These are phyloP conservation scores for Fusarium succisae DNA, from an alignment of 2,329 filamentous ascomycete genomes.

Conservation along the genomic window DNA sequence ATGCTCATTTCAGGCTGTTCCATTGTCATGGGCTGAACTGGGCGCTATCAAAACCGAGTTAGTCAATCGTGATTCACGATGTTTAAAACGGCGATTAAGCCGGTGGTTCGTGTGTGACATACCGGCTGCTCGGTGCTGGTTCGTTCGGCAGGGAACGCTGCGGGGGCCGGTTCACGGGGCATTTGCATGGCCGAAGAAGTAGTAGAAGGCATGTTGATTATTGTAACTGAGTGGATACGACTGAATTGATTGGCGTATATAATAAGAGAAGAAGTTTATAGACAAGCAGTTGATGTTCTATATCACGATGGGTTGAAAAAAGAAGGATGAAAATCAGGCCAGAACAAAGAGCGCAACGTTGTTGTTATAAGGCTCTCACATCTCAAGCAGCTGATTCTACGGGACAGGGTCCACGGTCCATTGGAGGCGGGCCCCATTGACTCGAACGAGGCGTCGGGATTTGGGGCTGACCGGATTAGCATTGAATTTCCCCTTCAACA, in stretches of 20 bases:
- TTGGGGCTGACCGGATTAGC: conserved; percentile 13
- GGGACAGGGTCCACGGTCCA: conserved; percentile 18
- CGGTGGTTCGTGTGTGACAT: conserved; percentile 29
- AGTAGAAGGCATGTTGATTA: conserved; percentile 31
- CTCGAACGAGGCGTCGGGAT: conserved; percentile 11
- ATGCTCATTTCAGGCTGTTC: conserved; percentile 42
- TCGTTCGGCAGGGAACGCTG: conserved; percentile 39
- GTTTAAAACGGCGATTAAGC: neutral
- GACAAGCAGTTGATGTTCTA: neutral
- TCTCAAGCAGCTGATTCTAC: conserved; percentile 6
- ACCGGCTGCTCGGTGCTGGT: conserved; percentile 49
- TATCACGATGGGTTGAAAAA: neutral
- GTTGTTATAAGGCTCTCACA: conserved; percentile 31
- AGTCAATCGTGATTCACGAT: neutral
- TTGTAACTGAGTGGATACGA: neutral
- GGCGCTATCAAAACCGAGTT: conserved; percentile 38
- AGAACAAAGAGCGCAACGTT: conserved; percentile 20
- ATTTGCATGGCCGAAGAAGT: conserved; percentile 40
- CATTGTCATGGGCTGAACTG: conserved; percentile 48
- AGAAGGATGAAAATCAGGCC: conserved; percentile 9
- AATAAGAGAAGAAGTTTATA: neutral
- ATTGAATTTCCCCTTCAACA: neutral
- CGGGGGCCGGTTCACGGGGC: conserved; percentile 47
- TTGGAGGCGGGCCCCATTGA: conserved; percentile 17
- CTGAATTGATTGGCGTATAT: neutral